phyloP scores from a whole-genome alignment of 176 grass and related monocot genomes.

The Oryza glaberrima region DNA sequence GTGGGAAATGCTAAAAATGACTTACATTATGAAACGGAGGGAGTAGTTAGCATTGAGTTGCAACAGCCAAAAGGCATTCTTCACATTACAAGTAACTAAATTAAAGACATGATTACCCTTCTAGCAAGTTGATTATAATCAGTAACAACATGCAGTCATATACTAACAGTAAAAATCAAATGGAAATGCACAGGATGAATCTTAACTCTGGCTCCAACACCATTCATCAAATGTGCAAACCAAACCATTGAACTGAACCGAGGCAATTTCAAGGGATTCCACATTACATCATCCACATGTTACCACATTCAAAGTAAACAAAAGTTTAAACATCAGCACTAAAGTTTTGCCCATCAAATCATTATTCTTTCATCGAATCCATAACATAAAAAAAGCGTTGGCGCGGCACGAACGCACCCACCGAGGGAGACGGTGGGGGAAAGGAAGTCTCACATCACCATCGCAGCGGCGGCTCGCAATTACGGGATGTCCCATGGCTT shows the following conservation, averaged over 20 bases:
- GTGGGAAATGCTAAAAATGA: too few relatives aligned
- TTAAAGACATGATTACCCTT: background rate
- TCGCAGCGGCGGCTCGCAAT: slow-evolving; percentile 4
- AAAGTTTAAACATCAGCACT: slow-evolving; percentile 32
- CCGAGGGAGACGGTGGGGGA: background rate
- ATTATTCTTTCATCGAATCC: slow-evolving; percentile 57
- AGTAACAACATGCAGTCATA: background rate
- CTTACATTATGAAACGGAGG: too few relatives aligned
- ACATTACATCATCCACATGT: slow-evolving; percentile 50
- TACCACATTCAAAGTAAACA: slow-evolving; percentile 35
- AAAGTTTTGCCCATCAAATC: slow-evolving; percentile 50
- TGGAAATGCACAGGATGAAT: background rate
- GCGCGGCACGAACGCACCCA: background rate
- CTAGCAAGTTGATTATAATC: background rate
- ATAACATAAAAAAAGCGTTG: slow-evolving; percentile 32
- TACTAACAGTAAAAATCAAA: background rate
- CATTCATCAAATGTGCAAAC: slow-evolving; percentile 27
- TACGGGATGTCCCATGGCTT: slow-evolving; percentile 98
- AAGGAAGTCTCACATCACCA: slow-evolving; percentile 17
- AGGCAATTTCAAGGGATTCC: slow-evolving; percentile 43
- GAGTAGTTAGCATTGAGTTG: background rate
- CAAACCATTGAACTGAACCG: slow-evolving; percentile 27
- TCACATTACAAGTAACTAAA: background rate
- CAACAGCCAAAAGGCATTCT: background rate
- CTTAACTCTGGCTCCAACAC: background rate